A percentile compares a stretch with the other conserved stretches of the same genome.
Evolutionary conservation across 2,329 filamentous ascomycete genomes (phyloP).

Genomic region (Penicillium sp.): DNA sequence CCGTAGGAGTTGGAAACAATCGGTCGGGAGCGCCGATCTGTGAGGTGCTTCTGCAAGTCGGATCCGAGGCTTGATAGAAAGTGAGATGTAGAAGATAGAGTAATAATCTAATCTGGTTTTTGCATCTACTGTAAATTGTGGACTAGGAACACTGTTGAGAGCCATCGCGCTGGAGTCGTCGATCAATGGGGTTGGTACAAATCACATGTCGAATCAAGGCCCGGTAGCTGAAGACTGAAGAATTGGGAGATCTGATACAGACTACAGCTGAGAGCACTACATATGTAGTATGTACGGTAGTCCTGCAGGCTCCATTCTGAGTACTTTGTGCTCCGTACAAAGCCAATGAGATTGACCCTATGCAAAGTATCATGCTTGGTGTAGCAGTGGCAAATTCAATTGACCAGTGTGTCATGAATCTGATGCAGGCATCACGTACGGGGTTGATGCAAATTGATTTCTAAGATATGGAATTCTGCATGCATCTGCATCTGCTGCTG

Average conservation of each 20-base stretch:
- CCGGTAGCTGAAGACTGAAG: neutral
- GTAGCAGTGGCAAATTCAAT: neutral
- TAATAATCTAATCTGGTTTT: neutral
- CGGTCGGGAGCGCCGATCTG: constrained; percentile 3
- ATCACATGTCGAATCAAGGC: neutral
- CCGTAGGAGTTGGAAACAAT: neutral
- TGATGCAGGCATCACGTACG: neutral
- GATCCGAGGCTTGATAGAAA: neutral
- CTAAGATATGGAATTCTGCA: neutral
- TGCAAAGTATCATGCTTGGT: constrained; percentile 10
- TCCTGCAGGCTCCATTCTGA: neutral
- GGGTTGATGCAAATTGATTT: neutral
- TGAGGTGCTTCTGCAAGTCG: neutral
- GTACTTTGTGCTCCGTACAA: neutral
- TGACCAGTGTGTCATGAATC: constrained; percentile 1
- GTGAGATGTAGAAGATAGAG: neutral
- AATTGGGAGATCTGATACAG: neutral
- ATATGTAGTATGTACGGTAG: too few species aligned
- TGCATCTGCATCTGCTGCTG: neutral
- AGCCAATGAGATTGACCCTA: constrained; percentile 10
- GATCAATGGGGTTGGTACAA: constrained; percentile 6
- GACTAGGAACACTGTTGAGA: too few species aligned
- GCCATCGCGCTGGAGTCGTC: neutral
- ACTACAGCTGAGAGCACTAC: too few species aligned
- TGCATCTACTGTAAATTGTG: too few species aligned